Conservation (phyloP, 139 green algal species). For the Haematococcus lacustris region DNA sequence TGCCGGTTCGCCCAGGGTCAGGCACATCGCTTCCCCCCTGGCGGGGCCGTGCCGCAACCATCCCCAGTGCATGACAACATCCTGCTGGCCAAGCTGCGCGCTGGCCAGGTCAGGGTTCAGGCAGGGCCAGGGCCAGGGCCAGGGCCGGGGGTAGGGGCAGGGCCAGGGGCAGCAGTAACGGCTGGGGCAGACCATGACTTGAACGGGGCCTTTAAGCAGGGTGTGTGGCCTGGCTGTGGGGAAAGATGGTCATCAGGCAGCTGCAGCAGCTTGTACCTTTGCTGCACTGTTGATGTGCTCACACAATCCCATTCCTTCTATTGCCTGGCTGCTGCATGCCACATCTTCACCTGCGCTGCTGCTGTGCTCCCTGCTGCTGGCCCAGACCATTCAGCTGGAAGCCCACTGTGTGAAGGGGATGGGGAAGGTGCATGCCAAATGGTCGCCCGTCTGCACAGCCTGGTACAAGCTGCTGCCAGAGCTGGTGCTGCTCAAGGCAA, state of each 20-base stretch:
- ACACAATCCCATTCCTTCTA: too few species aligned
- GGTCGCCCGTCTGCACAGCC: conserved; percentile 92
- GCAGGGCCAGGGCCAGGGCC: too few species aligned
- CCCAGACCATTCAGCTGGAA: conserved; percentile 83
- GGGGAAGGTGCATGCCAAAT: conserved; percentile 95
- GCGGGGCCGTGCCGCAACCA: conserved; percentile 12
- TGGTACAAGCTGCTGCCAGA: conserved; percentile 88
- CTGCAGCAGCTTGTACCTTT: too few species aligned
- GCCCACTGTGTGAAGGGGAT: conserved; percentile 82
- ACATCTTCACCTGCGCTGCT: background rate
- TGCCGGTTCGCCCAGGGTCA: conserved; percentile 60
- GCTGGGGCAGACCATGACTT: too few species aligned
- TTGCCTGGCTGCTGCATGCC: too few species aligned
- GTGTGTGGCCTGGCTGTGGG: too few species aligned
- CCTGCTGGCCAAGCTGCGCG: conserved; percentile 83
- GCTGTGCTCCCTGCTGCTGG: background rate
- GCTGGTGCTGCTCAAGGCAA: conserved; percentile 61
- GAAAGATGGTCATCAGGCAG: too few species aligned
- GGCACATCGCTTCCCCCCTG: too few species aligned
- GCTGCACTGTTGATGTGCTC: too few species aligned
- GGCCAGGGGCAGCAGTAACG: too few species aligned
- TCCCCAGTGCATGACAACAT: conserved; percentile 76
- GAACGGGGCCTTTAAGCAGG: too few species aligned
- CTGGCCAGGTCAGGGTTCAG: conserved; percentile 68
- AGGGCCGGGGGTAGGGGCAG: too few species aligned